phyloP scores from a whole-genome alignment of 176 grass and related monocot species.

The barley (Hordeum vulgare) region MorexV3_pseudomolecules_assembly NC_058521.1:73358044-73358543 shows the following conservation, averaged over 20 bases:
- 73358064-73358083: background rate
- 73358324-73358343: background rate
- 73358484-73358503: background rate
- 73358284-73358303: slow-evolving; percentile 18
- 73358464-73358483: background rate
- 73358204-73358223: slow-evolving; percentile 2
- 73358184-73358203: background rate
- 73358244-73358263: slow-evolving; percentile 12
- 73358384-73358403: background rate
- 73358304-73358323: background rate
- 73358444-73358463: no score
- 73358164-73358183: background rate
- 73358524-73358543: no score
- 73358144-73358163: background rate
- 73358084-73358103: background rate
- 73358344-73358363: background rate
- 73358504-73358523: background rate
- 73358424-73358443: background rate
- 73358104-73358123: background rate
- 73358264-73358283: slow-evolving; percentile 5
- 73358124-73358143: background rate
- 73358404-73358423: background rate
- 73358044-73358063: slow-evolving; percentile 6
- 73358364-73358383: background rate
- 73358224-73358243: background rate